Conservation (phyloP, 2,329 filamentous ascomycete species). For the Aspergillus sp. region DNA sequence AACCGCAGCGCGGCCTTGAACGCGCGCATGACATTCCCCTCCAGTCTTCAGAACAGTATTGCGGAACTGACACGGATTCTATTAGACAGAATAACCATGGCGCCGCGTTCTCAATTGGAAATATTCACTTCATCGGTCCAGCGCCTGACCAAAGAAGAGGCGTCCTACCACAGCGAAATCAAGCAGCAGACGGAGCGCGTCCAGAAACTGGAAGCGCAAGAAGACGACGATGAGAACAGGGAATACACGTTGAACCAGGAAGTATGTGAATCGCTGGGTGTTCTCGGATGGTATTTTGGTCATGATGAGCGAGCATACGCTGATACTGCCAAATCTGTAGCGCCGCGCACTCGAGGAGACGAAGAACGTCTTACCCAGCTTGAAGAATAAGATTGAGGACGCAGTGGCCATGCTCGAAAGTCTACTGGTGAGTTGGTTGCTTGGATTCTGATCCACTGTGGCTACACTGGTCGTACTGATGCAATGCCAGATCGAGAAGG, state of each 20-base stretch:
- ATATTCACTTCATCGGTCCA: conserved; percentile 73
- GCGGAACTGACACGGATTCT: too few relatives aligned
- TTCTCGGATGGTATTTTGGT: too few relatives aligned
- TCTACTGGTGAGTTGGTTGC: conserved; percentile 56
- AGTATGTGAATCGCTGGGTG: conserved; percentile 43
- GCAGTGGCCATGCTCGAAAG: conserved; percentile 67
- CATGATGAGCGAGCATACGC: background rate
- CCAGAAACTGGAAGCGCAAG: conserved; percentile 55
- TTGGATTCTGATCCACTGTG: background rate
- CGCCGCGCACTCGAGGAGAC: conserved; percentile 79
- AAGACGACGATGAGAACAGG: conserved; percentile 68
- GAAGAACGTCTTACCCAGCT: conserved; percentile 65
- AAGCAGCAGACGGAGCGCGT: conserved; percentile 65
- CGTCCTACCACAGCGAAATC: conserved; percentile 81
- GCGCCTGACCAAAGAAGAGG: conserved; percentile 85
- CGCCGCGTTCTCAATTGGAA: conserved; percentile 70
- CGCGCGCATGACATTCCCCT: too few relatives aligned
- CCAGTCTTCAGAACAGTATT: too few relatives aligned
- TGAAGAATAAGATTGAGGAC: conserved; percentile 62
- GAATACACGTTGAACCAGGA: conserved; percentile 78
- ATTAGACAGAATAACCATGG: conserved; percentile 46
- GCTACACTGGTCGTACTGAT: conserved; percentile 1
- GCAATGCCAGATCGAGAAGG: conserved; percentile 28
- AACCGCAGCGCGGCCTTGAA: too few relatives aligned
- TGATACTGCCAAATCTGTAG: conserved; percentile 39